Evolutionary conservation across 225 moss, liverwort and hornwort genomes (phyloP).

Genomic region (Thuidium tamariscinum): DNA sequence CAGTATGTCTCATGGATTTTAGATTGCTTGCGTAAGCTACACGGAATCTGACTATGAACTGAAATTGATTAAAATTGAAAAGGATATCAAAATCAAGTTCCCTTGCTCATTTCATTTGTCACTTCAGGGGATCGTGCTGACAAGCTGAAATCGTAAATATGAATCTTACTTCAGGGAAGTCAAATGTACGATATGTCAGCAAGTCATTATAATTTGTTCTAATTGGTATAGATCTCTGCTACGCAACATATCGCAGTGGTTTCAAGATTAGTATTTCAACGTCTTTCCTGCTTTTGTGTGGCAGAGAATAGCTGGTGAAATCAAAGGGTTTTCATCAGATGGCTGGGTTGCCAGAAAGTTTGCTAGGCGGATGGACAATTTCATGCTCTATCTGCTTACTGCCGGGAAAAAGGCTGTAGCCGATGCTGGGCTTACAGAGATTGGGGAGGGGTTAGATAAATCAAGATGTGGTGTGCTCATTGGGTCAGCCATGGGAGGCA

Average conservation of each 20-base stretch:
- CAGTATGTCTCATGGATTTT: not conserved
- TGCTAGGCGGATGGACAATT: conserved; percentile 93
- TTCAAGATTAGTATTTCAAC: not conserved
- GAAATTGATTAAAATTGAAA: not conserved
- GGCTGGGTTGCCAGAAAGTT: conserved; percentile 91
- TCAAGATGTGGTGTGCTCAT: conserved; percentile 86
- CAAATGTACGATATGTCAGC: not conserved
- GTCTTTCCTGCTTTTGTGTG: not conserved
- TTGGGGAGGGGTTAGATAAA: conserved; percentile 62
- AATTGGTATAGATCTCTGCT: not conserved
- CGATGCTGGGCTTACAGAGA: conserved; percentile 66
- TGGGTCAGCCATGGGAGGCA: conserved; percentile 97
- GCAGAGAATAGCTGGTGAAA: conserved; percentile 96
- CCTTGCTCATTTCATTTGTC: not conserved
- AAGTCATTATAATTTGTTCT: not conserved
- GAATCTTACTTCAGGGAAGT: not conserved
- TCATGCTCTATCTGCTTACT: conserved; percentile 88
- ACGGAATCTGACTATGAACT: not conserved
- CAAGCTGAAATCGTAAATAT: not conserved
- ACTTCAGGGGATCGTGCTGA: not conserved
- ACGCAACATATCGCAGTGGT: not conserved
- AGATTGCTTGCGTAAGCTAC: not conserved
- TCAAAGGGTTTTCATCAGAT: conserved; percentile 71
- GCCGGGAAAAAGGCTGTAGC: conserved; percentile 89
- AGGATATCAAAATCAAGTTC: not conserved